Percentiles rank a stretch among this genome's conserved stretches.
These are phyloP conservation scores for Silene uniflora DNA, from an alignment of 148 eudicot genomes.

Conservation along the genomic window DNA sequence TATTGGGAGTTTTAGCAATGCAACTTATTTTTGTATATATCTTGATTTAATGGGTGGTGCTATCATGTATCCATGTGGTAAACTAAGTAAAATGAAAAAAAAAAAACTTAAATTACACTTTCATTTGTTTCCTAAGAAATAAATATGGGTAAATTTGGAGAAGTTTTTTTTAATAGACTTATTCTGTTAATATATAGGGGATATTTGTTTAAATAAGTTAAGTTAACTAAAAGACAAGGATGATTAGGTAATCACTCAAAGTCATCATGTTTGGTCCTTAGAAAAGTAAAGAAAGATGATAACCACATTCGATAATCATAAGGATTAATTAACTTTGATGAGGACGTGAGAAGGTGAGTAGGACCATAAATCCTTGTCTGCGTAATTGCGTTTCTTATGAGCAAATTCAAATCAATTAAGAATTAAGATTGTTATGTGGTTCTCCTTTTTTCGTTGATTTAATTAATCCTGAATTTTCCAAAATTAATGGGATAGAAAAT, in stretches of 20 bases:
- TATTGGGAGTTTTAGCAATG: no score
- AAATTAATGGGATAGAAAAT: not conserved
- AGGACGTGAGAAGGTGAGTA: constrained; percentile 20
- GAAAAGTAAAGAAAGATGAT: not conserved
- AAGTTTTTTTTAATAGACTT: not conserved
- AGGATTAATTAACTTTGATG: not conserved
- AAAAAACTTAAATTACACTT: no score
- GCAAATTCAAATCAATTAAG: not conserved
- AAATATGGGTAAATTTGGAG: no score
- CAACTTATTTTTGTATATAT: no score
- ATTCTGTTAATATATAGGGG: no score
- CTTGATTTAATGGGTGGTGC: no score
- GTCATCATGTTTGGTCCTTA: not conserved
- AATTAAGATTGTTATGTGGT: constrained; percentile 7
- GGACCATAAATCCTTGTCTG: not conserved
- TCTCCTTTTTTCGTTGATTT: not conserved
- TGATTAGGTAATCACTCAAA: constrained; percentile 6
- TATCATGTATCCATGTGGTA: no score
- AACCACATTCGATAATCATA: constrained; percentile 12
- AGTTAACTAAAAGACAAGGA: constrained; percentile 5
- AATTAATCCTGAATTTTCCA: not conserved
- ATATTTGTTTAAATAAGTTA: not conserved
- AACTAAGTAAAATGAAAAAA: no score
- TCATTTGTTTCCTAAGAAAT: no score
- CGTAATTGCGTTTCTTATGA: not conserved